These are phyloP conservation scores for Aspergillus sp. DNA, from an alignment of 2,329 filamentous ascomycete genomes.

Conservation along the genomic window DNA sequence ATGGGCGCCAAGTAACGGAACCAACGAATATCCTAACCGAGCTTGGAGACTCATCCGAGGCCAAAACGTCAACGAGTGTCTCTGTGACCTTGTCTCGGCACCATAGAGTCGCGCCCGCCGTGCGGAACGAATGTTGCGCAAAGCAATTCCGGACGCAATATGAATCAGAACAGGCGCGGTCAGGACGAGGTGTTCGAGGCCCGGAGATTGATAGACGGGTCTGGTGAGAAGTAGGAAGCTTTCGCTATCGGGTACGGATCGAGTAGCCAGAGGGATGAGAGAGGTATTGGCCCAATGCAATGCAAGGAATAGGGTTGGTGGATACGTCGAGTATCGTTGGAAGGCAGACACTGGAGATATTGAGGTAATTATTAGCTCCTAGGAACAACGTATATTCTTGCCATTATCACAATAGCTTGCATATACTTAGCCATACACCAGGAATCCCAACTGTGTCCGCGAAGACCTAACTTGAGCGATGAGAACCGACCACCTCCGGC, in stretches of 20 bases:
- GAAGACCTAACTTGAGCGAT: conserved; percentile 54
- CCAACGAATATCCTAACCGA: conserved; percentile 69
- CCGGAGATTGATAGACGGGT: conserved; percentile 84
- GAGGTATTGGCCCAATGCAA: conserved; percentile 82
- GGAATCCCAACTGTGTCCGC: conserved; percentile 71
- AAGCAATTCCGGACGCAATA: conserved; percentile 71
- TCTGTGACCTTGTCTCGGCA: conserved; percentile 60
- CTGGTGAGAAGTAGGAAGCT: conserved; percentile 86
- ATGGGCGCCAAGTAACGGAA: conserved; percentile 69
- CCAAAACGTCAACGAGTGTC: conserved; percentile 57
- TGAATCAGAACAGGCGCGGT: conserved; percentile 73
- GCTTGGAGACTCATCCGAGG: conserved; percentile 71
- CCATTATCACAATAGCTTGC: not conserved
- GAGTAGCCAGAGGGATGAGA: conserved; percentile 73
- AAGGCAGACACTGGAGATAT: conserved; percentile 64
- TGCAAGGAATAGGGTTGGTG: conserved; percentile 72
- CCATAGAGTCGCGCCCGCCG: conserved; percentile 76
- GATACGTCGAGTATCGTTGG: conserved; percentile 88
- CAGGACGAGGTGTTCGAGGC: conserved; percentile 78
- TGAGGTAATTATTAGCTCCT: not conserved
- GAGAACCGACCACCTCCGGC: conserved; percentile 21
- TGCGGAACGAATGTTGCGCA: conserved; percentile 73
- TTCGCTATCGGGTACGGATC: conserved; percentile 73
- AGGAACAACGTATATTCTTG: not conserved
- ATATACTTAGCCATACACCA: conserved; percentile 58